Percentiles rank a stretch among this genome's conserved stretches.
Evolutionary conservation across 2,329 filamentous ascomycete genomes (phyloP).

Genomic region (Podosphaera xanthii): DNA sequence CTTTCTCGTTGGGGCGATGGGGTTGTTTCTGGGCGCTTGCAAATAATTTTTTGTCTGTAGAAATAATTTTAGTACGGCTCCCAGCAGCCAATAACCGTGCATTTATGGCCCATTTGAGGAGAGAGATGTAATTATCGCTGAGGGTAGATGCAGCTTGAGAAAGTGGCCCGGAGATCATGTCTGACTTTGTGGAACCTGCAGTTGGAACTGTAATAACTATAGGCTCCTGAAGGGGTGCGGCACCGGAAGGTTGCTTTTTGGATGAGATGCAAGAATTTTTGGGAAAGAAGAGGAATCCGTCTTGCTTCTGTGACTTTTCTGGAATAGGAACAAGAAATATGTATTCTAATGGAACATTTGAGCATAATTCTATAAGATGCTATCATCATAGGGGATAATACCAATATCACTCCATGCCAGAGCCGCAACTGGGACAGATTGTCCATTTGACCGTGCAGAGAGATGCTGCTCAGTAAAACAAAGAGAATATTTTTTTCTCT

Average conservation of each 20-base stretch:
- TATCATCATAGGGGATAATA: slow-evolving; percentile 12
- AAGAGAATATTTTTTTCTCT: slow-evolving; percentile 44
- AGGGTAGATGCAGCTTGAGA: slow-evolving; percentile 27
- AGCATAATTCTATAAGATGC: not conserved
- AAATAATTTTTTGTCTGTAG: slow-evolving; percentile 32
- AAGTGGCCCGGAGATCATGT: slow-evolving; percentile 28
- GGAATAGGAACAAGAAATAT: slow-evolving; percentile 41
- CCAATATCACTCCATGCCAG: slow-evolving; percentile 41
- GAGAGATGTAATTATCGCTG: slow-evolving; percentile 32
- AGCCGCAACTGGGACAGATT: slow-evolving; percentile 28
- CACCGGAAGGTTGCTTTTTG: slow-evolving; percentile 21
- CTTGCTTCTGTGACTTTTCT: slow-evolving; percentile 40
- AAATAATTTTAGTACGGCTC: slow-evolving; percentile 25
- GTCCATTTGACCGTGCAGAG: slow-evolving; percentile 30
- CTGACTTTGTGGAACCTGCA: slow-evolving; percentile 34
- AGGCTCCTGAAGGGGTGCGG: slow-evolving; percentile 24
- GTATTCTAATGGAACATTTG: slow-evolving; percentile 23
- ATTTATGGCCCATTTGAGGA: slow-evolving; percentile 38
- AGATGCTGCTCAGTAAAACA: slow-evolving; percentile 36
- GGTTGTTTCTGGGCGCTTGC: slow-evolving; percentile 31
- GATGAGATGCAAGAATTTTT: slow-evolving; percentile 24
- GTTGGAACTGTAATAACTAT: slow-evolving; percentile 39
- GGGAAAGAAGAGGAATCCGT: slow-evolving; percentile 43
- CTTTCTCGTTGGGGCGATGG: slow-evolving; percentile 34
- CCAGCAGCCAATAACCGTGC: slow-evolving; percentile 26